Base-by-base conservation (phyloP, 2,329 filamentous ascomycete genomes). In the Colletotrichum costaricense region DNA sequence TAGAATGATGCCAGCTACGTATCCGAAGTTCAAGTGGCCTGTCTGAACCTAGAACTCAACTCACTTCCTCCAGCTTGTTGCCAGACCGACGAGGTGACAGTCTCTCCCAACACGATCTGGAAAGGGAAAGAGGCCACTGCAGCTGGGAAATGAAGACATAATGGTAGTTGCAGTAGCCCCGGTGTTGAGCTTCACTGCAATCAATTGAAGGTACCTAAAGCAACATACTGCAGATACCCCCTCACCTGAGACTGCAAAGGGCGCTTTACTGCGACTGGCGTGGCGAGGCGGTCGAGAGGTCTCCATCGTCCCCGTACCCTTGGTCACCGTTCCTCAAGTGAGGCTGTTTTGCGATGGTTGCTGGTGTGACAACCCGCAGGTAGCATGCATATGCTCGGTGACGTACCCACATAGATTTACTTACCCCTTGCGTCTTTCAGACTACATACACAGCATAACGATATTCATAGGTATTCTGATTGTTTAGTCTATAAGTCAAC, bases 321-420 rank as follows among this genome's bases (percentile, higher is more conserved):
- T 46, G 52, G 35, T 24, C 14, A 14, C 24, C 49, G 55, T 49
- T 67, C 59, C 63, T 28, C 35, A 58, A 64, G 56, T 59, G 59
- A 73, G 70, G 70, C 70, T 42, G 70, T 73, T 55, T 42, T 59
- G 59, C 55, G 24, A 9, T 56, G 42, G 54, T 59, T 60, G 66
- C 59, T 59, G 42, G 66, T 63, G 65, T 69, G 66, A 69, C 66
- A 22, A 69, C 12, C 60, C 70, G 24, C 30, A 56, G 54, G 59
- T 35, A 26, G 33, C 70, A 56, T 73, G 70, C 70, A 64, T 69
- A 73, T 73, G 66, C 33, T 38, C 12, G 59, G 55, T 73, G 70
- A 73, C 70, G 70, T 69, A 69, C 56, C 63, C 42, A 49, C 22
- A 19, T 14, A 26, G 14, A 26, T 9, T 19, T 42, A 42, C 38